Conservation (phyloP, 768 basidiomycete genomes). For the Boletus reticulatus region DNA sequence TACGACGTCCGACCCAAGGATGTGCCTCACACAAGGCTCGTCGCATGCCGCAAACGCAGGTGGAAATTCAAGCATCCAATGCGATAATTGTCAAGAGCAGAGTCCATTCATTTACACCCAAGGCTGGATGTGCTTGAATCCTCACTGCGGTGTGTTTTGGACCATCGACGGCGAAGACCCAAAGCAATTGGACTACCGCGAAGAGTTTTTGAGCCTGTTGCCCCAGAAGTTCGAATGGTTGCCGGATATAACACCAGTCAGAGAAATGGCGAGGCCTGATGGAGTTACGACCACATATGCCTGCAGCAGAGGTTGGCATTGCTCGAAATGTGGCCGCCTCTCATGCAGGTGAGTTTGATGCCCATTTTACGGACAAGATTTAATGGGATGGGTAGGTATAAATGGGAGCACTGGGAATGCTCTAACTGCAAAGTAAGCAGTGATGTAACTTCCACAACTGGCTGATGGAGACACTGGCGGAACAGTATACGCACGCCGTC, state of each 20-base stretch:
- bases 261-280: slow-evolving; percentile 23
- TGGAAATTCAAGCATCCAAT: slow-evolving; percentile 24
- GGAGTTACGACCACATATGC: slow-evolving; percentile 51
- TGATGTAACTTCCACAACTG: not conserved
- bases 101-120: slow-evolving; percentile 55
- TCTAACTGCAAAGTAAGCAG: slow-evolving; percentile 51
- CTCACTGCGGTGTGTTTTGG: slow-evolving; percentile 60
- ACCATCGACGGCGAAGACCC: slow-evolving; percentile 28
- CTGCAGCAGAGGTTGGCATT: slow-evolving; percentile 70
- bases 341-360: slow-evolving; percentile 58
- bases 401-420: slow-evolving; percentile 79
- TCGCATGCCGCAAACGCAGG: not conserved
- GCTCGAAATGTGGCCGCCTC: slow-evolving; percentile 63
- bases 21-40: not conserved
- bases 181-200: slow-evolving; percentile 45
- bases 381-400: slow-evolving; percentile 43
- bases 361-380: not conserved
- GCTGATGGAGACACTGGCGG: not conserved
- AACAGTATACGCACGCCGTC: slow-evolving; percentile 16
- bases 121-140: slow-evolving; percentile 64
- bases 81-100: slow-evolving; percentile 40
- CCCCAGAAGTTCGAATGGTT: slow-evolving; percentile 31
- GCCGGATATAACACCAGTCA: slow-evolving; percentile 40
- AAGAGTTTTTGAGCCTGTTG: slow-evolving; percentile 43
- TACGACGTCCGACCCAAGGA: not conserved